These are phyloP conservation scores for Acer negundo DNA, from an alignment of 345 rosid species.

Conservation along the genomic window DNA sequence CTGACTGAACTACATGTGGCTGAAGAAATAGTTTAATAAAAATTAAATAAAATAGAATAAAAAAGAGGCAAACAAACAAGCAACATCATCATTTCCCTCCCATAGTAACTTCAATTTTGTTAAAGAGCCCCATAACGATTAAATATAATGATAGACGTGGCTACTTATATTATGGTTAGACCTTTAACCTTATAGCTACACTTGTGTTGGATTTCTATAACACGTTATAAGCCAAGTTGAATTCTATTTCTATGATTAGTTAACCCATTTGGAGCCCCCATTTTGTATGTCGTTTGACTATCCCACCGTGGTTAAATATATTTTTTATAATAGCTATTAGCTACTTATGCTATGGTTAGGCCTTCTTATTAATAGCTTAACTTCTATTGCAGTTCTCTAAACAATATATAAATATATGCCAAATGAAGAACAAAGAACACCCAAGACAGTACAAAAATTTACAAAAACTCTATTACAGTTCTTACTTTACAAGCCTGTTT, in stretches of 20 bases:
- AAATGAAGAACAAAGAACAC: not conserved
- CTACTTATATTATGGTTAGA: not conserved
- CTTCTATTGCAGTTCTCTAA: too few species aligned
- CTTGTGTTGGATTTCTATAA: not conserved
- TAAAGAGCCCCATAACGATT: not conserved
- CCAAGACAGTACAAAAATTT: not conserved
- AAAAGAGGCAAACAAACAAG: not conserved
- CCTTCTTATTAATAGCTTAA: too few species aligned
- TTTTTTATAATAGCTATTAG: not conserved
- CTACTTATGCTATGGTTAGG: too few species aligned
- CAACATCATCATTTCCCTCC: not conserved
- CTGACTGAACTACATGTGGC: not conserved
- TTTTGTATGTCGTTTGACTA: not conserved
- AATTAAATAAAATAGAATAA: not conserved
- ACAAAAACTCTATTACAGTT: not conserved
- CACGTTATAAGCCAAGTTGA: not conserved
- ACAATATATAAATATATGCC: not conserved
- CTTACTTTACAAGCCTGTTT: conserved; percentile 5
- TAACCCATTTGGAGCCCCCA: too few species aligned
- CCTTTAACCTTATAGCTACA: too few species aligned
- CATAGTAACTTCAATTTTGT: not conserved
- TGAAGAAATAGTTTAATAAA: not conserved
- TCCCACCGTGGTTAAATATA: too few species aligned
- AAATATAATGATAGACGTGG: not conserved
- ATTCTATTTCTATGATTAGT: not conserved